phyloP scores from a whole-genome alignment of 2,329 filamentous ascomycete genomes.

The Diaporthe sp. region DNA sequence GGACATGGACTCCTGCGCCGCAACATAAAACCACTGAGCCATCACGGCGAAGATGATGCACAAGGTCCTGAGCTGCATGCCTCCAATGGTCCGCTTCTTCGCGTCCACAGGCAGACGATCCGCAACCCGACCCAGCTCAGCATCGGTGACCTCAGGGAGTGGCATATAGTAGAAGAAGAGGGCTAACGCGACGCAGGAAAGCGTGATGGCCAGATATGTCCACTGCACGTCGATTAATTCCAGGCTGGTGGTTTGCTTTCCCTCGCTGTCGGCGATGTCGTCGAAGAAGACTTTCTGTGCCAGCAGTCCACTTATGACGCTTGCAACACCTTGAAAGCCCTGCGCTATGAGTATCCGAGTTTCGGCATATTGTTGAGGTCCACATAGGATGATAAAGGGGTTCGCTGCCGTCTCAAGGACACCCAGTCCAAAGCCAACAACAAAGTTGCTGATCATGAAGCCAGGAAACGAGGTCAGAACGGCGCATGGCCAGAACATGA shows the following conservation, averaged over 20 bases:
- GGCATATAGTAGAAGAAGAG: conserved; percentile 78
- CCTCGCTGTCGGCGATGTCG: conserved; percentile 57
- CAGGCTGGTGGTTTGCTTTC: conserved; percentile 50
- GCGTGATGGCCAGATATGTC: conserved; percentile 85
- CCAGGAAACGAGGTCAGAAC: conserved; percentile 81
- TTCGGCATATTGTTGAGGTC: conserved; percentile 79
- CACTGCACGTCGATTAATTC: conserved; percentile 83
- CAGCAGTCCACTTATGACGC: conserved; percentile 78
- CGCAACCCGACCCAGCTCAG: conserved; percentile 64
- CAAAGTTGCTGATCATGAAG: conserved; percentile 80
- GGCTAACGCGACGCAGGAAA: conserved; percentile 78
- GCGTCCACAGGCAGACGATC: conserved; percentile 63
- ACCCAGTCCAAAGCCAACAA: conserved; percentile 82
- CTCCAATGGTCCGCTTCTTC: conserved; percentile 60
- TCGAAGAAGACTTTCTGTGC: conserved; percentile 82
- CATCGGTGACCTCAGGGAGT: conserved; percentile 70
- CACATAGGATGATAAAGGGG: conserved; percentile 79
- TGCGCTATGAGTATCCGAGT: conserved; percentile 82
- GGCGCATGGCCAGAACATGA: conserved; percentile 88
- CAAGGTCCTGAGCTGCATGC: conserved; percentile 66
- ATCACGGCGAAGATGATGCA: conserved; percentile 78
- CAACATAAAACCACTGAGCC: conserved; percentile 84
- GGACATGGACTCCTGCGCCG: conserved; percentile 76
- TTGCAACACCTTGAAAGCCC: conserved; percentile 81
- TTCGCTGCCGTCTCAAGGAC: conserved; percentile 87